Conservation (phyloP, 2,329 filamentous ascomycete genomes). For the Elsinoe batatas region DNA sequence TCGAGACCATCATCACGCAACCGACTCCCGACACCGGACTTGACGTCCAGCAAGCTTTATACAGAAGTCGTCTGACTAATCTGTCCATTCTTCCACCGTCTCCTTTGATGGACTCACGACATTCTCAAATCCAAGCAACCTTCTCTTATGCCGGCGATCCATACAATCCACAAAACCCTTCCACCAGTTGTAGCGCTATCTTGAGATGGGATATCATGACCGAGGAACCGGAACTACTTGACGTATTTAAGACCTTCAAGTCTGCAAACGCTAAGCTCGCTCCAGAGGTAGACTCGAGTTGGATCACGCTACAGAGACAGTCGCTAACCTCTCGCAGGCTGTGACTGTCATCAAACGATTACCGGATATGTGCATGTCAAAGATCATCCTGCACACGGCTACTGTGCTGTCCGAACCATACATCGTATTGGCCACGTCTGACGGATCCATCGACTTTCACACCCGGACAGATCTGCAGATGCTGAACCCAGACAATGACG, state of each 20-base stretch:
- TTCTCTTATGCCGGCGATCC: constrained; percentile 51
- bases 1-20: constrained; percentile 21
- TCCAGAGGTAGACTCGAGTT: constrained; percentile 16
- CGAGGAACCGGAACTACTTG: constrained; percentile 23
- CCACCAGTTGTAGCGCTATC: constrained; percentile 54
- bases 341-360: constrained; percentile 50
- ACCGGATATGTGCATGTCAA: constrained; percentile 58
- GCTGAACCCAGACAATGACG: constrained; percentile 54
- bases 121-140: constrained; percentile 55
- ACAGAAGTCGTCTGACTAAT: constrained; percentile 1
- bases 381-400: constrained; percentile 59
- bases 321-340: constrained; percentile 5
- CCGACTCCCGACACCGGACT: constrained; percentile 14
- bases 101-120: not conserved
- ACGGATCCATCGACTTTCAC: constrained; percentile 71
- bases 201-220: constrained; percentile 72
- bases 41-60: not conserved
- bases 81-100: not conserved
- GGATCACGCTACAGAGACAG: not conserved
- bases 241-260: constrained; percentile 29
- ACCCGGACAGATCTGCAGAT: constrained; percentile 61
- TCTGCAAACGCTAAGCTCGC: constrained; percentile 14
- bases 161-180: constrained; percentile 29
- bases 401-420: constrained; percentile 61
- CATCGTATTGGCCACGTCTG: constrained; percentile 63